phyloP scores from a whole-genome alignment of 2,329 filamentous ascomycete species.

The Paraphaeosphaeria sporulosa region DNA sequence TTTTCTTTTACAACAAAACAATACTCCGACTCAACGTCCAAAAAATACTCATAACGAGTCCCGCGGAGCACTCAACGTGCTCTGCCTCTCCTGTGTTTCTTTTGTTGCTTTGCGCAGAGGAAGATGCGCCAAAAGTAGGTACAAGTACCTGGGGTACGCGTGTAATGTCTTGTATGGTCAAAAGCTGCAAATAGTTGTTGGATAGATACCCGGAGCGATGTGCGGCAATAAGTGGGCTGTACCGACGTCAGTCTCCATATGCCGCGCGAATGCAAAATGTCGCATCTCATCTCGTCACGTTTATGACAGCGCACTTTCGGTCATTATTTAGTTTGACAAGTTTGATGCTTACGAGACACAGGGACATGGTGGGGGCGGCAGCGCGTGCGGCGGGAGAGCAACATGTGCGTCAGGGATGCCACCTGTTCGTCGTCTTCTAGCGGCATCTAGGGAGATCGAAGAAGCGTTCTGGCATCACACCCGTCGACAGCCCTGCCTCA shows the following conservation, averaged over 20 bases:
- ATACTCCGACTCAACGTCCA: conserved; percentile 78
- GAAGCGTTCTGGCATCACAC: conserved; percentile 25
- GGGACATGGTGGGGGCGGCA: conserved; percentile 12
- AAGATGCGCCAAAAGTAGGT: conserved; percentile 25
- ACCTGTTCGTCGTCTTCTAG: conserved; percentile 8
- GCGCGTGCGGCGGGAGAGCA: conserved; percentile 42
- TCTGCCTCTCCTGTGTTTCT: conserved; percentile 44
- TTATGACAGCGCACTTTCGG: conserved; percentile 14
- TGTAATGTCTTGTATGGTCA: conserved; percentile 18
- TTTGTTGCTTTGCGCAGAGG: conserved; percentile 27
- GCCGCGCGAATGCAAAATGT: conserved; percentile 14
- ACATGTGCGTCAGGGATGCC: conserved; percentile 19
- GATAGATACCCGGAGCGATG: conserved; percentile 13
- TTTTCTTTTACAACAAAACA: conserved; percentile 85
- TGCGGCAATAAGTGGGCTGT: conserved; percentile 8
- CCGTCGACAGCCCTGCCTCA: conserved; percentile 15
- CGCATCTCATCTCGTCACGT: conserved; percentile 11
- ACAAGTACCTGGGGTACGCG: conserved; percentile 17
- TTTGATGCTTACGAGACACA: conserved; percentile 8
- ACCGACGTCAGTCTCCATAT: conserved; percentile 14
- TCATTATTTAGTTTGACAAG: conserved; percentile 11
- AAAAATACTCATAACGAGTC: conserved; percentile 60
- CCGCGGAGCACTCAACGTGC: conserved; percentile 72
- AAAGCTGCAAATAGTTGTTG: conserved; percentile 15
- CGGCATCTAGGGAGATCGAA: conserved; percentile 12